Base-by-base conservation (phyloP, 2,329 filamentous ascomycete species). In the Fusarium transvaalense region DNA sequence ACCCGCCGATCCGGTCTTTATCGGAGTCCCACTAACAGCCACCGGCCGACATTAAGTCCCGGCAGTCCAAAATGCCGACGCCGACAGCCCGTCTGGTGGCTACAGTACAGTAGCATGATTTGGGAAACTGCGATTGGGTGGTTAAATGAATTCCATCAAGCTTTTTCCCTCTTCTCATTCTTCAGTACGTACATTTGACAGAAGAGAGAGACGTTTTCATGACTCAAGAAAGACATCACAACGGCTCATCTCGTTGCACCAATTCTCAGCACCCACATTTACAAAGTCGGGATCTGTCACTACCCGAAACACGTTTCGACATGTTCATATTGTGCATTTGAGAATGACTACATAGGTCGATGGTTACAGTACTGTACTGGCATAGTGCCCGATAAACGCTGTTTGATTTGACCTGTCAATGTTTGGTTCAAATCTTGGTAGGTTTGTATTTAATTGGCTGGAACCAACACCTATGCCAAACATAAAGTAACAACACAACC, bases 301-400 rank as follows among this genome's bases (percentile, higher is more conserved):
- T 61, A 68, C 45, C 68, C 66, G 68, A 56, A 62, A 61, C 66
- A 70, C 61, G 53, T 59, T 54, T 64, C 54, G 43, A 53, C 34
- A 31, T n/a, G 29, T n/a, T 17, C 31, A 64, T 39, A 47, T 32
- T 25, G 25, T 50, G 21, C 13, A 38, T 23, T 13, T 23, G 29
- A 37, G 19, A 35, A 34, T n/a, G 19, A 48, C 27, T 37, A n/a
- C n/a, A n/a, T n/a, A 37, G 51, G 23, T 4, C 2, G 10, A 31
- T 15, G 13, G 19, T 19, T 58, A n/a, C n/a, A n/a, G n/a, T n/a
- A n/a, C n/a, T n/a, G n/a, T n/a, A 10, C 38, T 23, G 34, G 19
- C 31, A 50, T 34, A 45, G 12, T 37, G 17, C 14, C 13, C 52
- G n/a, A 23, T 21, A 19, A 39, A 39, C 12, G 38, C 21, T 54